These are phyloP conservation scores for Exophiala calicioides DNA, from an alignment of 2,329 filamentous ascomycete genomes.

Conservation along the genomic window DNA sequence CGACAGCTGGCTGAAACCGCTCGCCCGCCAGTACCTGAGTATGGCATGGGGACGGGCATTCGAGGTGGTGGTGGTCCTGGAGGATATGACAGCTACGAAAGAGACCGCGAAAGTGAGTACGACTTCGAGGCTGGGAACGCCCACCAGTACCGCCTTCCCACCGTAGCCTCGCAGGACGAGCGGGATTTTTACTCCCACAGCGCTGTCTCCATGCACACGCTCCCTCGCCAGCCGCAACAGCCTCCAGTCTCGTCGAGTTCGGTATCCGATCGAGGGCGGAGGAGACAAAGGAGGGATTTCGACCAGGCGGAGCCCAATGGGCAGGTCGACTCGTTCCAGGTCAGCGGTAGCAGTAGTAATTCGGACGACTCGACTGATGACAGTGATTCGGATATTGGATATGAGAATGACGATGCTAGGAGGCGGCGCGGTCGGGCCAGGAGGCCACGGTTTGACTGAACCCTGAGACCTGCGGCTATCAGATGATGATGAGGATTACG, in stretches of 20 bases:
- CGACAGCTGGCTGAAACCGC: slow-evolving; percentile 17
- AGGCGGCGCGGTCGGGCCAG: slow-evolving; percentile 5
- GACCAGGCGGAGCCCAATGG: slow-evolving; percentile 15
- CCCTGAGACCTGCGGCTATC: too few species aligned
- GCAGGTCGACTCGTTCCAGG: slow-evolving; percentile 27
- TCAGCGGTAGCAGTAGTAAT: slow-evolving; percentile 20
- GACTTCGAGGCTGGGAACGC: slow-evolving; percentile 5
- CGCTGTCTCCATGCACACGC: slow-evolving; percentile 26
- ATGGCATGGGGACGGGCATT: not conserved
- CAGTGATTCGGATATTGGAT: slow-evolving; percentile 20
- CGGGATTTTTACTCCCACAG: slow-evolving; percentile 20
- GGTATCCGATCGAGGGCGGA: slow-evolving; percentile 3
- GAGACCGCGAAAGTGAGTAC: slow-evolving; percentile 12
- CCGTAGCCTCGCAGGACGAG: slow-evolving; percentile 5
- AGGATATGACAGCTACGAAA: slow-evolving; percentile 13
- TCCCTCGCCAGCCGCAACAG: slow-evolving; percentile 7
- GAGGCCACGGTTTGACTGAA: too few species aligned
- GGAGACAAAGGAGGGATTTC: slow-evolving; percentile 12
- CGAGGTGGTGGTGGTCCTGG: slow-evolving; percentile 6
- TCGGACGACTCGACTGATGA: slow-evolving; percentile 15
- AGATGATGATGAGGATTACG: too few species aligned
- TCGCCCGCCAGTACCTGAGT: slow-evolving; percentile 30
- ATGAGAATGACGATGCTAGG: slow-evolving; percentile 11
- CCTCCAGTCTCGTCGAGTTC: not conserved
- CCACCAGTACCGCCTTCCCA: slow-evolving; percentile 5